Conservation (phyloP, 2,329 filamentous ascomycete species). For the Escovopsis sp. region DNA sequence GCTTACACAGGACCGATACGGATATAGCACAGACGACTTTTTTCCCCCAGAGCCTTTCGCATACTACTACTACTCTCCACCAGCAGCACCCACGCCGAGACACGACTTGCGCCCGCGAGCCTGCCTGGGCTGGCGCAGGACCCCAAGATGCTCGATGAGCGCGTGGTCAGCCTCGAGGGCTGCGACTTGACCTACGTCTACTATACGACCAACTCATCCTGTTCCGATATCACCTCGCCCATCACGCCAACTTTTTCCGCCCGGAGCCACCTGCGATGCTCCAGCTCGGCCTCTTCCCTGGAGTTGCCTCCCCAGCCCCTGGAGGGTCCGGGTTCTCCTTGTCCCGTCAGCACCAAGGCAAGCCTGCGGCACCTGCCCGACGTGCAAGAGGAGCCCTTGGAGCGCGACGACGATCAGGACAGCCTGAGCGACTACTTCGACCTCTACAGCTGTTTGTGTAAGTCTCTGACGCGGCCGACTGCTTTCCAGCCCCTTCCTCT, state of each 20-base stretch:
- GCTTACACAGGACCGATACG: neutral
- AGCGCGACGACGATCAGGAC: slow-evolving; percentile 44
- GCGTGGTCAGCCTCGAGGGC: slow-evolving; percentile 19
- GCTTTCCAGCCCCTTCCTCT: neutral
- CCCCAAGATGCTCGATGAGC: slow-evolving; percentile 28
- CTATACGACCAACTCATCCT: slow-evolving; percentile 38
- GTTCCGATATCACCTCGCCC: slow-evolving; percentile 55
- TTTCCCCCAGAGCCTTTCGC: neutral
- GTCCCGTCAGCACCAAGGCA: slow-evolving; percentile 28
- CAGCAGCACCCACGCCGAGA: slow-evolving; percentile 1
- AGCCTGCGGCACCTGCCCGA: slow-evolving; percentile 60
- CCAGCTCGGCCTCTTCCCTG: slow-evolving; percentile 67
- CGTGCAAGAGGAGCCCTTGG: slow-evolving; percentile 68
- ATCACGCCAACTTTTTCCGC: slow-evolving; percentile 53
- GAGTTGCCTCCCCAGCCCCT: slow-evolving; percentile 35
- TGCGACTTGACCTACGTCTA: slow-evolving; percentile 25
- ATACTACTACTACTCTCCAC: neutral
- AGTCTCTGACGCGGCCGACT: slow-evolving; percentile 21
- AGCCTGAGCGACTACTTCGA: slow-evolving; percentile 21
- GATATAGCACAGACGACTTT: neutral
- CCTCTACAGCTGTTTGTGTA: slow-evolving; percentile 61
- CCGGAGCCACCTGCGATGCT: slow-evolving; percentile 46
- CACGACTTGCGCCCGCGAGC: slow-evolving; percentile 5
- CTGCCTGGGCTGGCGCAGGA: slow-evolving; percentile 40
- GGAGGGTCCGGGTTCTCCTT: slow-evolving; percentile 10